Percentiles rank a stretch among this genome's conserved stretches.
Evolutionary conservation across 2,329 filamentous ascomycete genomes (phyloP).

Genomic region (Fulvia fulva): DNA sequence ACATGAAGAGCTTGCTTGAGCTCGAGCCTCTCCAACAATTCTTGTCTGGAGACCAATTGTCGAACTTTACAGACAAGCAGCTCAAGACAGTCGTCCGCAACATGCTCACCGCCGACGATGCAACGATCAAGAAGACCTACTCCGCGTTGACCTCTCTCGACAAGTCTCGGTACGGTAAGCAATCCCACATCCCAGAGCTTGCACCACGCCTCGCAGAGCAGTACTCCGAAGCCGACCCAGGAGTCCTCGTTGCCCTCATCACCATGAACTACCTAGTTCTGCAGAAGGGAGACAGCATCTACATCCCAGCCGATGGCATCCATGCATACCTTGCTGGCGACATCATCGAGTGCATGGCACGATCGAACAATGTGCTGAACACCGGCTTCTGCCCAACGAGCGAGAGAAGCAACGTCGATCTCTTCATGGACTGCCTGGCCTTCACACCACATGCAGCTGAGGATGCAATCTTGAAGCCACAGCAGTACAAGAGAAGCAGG

Average conservation of each 20-base stretch:
- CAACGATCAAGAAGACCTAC: slow-evolving; percentile 52
- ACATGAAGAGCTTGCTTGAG: slow-evolving; percentile 57
- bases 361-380: slow-evolving; percentile 72
- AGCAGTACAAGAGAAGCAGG: slow-evolving; percentile 49
- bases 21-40: slow-evolving; percentile 54
- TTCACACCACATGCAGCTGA: slow-evolving; percentile 59
- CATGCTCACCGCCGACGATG: slow-evolving; percentile 53
- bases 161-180: slow-evolving; percentile 47
- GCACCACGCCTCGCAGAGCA: slow-evolving; percentile 62
- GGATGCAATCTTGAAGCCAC: slow-evolving; percentile 53
- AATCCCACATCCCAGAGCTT: slow-evolving; percentile 60
- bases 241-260: slow-evolving; percentile 64
- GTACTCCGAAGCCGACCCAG: slow-evolving; percentile 61
- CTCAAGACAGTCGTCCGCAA: slow-evolving; percentile 54
- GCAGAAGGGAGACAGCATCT: slow-evolving; percentile 62
- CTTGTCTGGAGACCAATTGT: slow-evolving; percentile 47
- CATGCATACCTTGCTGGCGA: slow-evolving; percentile 70
- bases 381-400: slow-evolving; percentile 67
- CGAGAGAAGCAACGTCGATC: slow-evolving; percentile 60
- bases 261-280: slow-evolving; percentile 72
- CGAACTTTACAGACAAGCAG: slow-evolving; percentile 57
- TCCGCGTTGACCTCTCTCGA: slow-evolving; percentile 49
- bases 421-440: slow-evolving; percentile 60
- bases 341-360: slow-evolving; percentile 76
- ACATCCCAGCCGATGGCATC: slow-evolving; percentile 68